Base-by-base conservation (phyloP, 2,329 filamentous ascomycete genomes). In the Aspergillus thermomutatus region DNA sequence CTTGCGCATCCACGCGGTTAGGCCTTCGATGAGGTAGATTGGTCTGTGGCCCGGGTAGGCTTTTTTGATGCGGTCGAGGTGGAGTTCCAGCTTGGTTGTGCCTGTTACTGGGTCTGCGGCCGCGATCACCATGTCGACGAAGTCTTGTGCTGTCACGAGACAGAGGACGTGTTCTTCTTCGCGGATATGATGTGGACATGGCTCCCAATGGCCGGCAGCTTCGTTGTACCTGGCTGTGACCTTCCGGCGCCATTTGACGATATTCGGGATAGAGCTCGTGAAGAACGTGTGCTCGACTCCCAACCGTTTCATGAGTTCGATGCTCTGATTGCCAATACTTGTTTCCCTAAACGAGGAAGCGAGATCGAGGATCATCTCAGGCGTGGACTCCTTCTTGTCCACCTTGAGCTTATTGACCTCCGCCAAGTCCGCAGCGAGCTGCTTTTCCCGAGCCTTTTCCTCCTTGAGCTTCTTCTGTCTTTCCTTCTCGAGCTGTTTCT, bases 311-410 rank as follows among this genome's bases (percentile, higher is more conserved):
- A 80, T 75, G 53, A 72, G 74, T 61, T 78, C 74, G 17, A 72
- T 58, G 11, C 75, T 68, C 55, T 80, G 77, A 34, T 73, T 77
- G 2, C 75, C 77, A 8, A 80, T 65, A 37, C 69, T 75, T 0
- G 79, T 70, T 9, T 69, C 72, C 23, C 81, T 73, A 1, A 93
- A 74, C 1, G 80, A 81, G 0, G 75, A 72, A 0, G 89, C 83
- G 25, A 93, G 76, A 63, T 90, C 84, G 1, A 91, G 80, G 51
- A 93, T 87, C 89, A 94, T 93, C 70, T 94, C 89, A 0, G 82
- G 82, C 0, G 86, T 83, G 0, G 89, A 88, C 0, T 86, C 76
- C 63, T 90, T 91, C 74, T 90, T 91, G 73, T 91, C 86, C 0
- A 84, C 85, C 52, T 85, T 85, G 9, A 87, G 75, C 66, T 88